A percentile compares a stretch with the other conserved stretches of the same genome.
phyloP scores from a whole-genome alignment of 345 rosid genomes.

The Sisymbrium altissimum region DNA sequence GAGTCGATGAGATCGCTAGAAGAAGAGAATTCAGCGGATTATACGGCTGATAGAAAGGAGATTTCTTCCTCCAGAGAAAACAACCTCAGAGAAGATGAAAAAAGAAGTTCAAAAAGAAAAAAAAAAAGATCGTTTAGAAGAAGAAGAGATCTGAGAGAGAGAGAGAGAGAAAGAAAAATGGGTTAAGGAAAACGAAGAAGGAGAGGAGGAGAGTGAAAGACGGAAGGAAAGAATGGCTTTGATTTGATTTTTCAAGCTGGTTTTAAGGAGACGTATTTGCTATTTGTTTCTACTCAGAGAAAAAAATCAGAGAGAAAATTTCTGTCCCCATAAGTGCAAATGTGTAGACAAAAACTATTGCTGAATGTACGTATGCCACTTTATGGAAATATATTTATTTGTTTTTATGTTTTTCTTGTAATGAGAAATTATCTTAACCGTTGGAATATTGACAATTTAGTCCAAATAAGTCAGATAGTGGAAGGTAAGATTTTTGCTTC shows the following conservation, averaged over 20 bases:
- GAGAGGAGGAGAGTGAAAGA: constrained; percentile 32
- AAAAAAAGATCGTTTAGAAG: constrained; percentile 3
- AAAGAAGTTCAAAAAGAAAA: too few relatives aligned
- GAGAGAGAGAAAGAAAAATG: neutral
- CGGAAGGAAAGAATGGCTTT: constrained; percentile 15
- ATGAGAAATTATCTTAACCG: neutral
- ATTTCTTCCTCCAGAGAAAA: constrained; percentile 12
- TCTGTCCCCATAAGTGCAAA: neutral
- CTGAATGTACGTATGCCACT: constrained; percentile 5
- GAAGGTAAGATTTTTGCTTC: neutral
- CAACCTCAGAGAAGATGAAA: constrained; percentile 18
- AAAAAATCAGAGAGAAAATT: too few relatives aligned
- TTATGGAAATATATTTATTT: neutral
- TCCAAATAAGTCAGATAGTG: neutral
- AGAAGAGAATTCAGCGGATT: neutral
- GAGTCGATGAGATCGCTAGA: neutral
- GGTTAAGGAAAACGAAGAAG: constrained; percentile 8
- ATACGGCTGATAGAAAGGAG: neutral
- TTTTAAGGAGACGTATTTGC: constrained; percentile 34
- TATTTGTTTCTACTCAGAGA: constrained; percentile 24
- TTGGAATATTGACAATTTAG: neutral
- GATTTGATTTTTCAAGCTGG: constrained; percentile 1
- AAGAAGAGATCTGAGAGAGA: constrained; percentile 11
- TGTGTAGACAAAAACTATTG: neutral
- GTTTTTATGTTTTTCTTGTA: neutral